Base-by-base conservation (phyloP, 2,329 filamentous ascomycete species). In the Onygena corvina region DNA sequence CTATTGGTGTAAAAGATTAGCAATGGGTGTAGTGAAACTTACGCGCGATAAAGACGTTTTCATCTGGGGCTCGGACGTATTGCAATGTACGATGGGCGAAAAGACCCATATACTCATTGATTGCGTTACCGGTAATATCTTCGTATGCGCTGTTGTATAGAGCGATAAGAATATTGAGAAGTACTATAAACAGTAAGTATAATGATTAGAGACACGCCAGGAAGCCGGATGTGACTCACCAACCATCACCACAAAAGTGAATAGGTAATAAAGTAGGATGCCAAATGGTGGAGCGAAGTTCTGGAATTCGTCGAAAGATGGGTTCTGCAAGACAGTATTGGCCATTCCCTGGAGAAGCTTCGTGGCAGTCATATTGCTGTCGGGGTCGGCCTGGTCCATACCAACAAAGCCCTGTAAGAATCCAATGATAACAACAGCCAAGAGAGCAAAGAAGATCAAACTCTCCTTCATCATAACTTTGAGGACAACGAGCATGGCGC, bases 111-210 rank as follows among this genome's bases (percentile, higher is more conserved):
- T 88, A 98, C 66, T 98, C 92, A 65, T 98, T 92, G 56, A 87
- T 84, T 3, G 92, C 88, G 61, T 98, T 84, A 40, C 85, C 82
- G 59, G 89, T 93, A 52, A 95, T 93, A 65, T 94, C 88, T 61
- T 93, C 85, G 63, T 98, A 96, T 1, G 92, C 88, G 42, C 83
- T 90, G 69, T 96, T 96, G 72, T 95, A 98, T 4, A 98, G 79
- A 0, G 92, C 92, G 61, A 98, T 96, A 51, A 98, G 79, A 59
- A 98, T 87, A 65, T 98, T 98, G 57, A 98, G 79, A 21, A 96
- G 74, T 50, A 98, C 75, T 71, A 52, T 44, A 4, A 9, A n/a
- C 27, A n/a, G 6, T 27, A 20, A 42, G 5, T 9, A 33, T 9
- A 14, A 25, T 21, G 9, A 38, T 7, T 23, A 14, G 14, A 33